Conservation (phyloP, 192 early-diverging fungal species). For the Backusella sp. region DNA sequence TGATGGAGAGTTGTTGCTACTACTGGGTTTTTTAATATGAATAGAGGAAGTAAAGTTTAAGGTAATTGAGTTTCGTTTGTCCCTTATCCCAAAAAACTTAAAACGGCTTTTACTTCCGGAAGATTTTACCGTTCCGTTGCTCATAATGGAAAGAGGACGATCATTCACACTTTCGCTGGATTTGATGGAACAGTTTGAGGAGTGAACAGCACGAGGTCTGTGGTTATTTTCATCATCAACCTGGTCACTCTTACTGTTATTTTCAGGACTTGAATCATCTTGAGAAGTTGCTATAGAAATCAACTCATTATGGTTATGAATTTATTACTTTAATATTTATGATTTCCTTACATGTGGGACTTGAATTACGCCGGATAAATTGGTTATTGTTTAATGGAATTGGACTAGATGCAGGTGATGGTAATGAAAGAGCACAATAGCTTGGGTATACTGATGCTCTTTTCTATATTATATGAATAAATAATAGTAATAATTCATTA, state of each 20-base stretch:
- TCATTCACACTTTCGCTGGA: constrained; percentile 18
- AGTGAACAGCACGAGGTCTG: background rate
- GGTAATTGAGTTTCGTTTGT: constrained; percentile 12
- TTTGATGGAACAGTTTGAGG: constrained; percentile 19
- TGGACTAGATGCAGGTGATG: constrained; percentile 8
- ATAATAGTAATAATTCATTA: background rate
- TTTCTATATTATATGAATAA: background rate
- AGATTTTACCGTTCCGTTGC: constrained; percentile 20
- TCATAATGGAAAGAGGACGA: constrained; percentile 28
- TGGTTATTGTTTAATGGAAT: background rate
- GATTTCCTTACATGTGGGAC: background rate
- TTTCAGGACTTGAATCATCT: background rate
- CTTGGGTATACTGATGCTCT: background rate
- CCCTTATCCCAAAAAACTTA: constrained; percentile 24
- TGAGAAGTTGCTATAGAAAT: constrained; percentile 9
- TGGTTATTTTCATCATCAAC: constrained; percentile 19
- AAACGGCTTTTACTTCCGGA: constrained; percentile 28
- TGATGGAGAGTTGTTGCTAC: background rate
- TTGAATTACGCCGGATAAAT: background rate
- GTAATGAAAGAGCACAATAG: background rate
- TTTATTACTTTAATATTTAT: background rate
- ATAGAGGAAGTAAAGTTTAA: constrained; percentile 5
- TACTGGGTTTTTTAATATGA: background rate
- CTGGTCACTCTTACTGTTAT: background rate
- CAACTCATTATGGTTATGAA: background rate